Conservation (phyloP, 805 yeast genomes). For the Barnettozyma vustinii region DNA sequence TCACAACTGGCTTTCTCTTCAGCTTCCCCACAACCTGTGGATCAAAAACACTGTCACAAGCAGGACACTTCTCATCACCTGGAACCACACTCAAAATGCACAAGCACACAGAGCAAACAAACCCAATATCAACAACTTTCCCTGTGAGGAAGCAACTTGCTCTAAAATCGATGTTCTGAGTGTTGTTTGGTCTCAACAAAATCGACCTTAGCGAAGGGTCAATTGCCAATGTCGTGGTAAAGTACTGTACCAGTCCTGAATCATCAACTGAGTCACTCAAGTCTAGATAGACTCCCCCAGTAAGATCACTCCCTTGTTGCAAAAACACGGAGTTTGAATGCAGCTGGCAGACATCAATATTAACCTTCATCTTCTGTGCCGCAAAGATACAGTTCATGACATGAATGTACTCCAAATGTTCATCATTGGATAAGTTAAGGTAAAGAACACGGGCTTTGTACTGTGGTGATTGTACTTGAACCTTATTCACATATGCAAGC, state of each 20-base stretch:
- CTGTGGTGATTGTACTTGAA: conserved; percentile 33
- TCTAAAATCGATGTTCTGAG: conserved; percentile 76
- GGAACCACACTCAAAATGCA: conserved; percentile 75
- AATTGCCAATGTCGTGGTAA: conserved; percentile 75
- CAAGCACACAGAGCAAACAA: conserved; percentile 90
- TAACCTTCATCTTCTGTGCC: conserved; percentile 85
- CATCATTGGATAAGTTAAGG: conserved; percentile 65
- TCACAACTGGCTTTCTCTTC: conserved; percentile 54
- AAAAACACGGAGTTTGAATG: conserved; percentile 70
- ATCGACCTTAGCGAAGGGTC: conserved; percentile 80
- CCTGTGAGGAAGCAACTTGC: conserved; percentile 93
- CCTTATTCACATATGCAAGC: conserved; percentile 68
- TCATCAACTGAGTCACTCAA: conserved; percentile 49
- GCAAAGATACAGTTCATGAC: conserved; percentile 95
- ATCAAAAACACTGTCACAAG: conserved; percentile 79
- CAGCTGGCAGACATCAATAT: conserved; percentile 86
- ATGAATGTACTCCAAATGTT: conserved; percentile 78
- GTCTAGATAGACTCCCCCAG: conserved; percentile 79
- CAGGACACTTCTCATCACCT: conserved; percentile 65
- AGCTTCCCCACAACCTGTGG: conserved; percentile 51
- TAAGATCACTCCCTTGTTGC: conserved; percentile 95
- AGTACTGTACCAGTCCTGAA: conserved; percentile 72
- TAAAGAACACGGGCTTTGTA: conserved; percentile 63
- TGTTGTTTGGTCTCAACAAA: conserved; percentile 74
- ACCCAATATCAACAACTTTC: conserved; percentile 88